Evolutionary conservation across 164 flowering plant genomes (phyloP), one percentile per base, ranked within the genome.

Genomic region (Stephania japonica): DNA sequence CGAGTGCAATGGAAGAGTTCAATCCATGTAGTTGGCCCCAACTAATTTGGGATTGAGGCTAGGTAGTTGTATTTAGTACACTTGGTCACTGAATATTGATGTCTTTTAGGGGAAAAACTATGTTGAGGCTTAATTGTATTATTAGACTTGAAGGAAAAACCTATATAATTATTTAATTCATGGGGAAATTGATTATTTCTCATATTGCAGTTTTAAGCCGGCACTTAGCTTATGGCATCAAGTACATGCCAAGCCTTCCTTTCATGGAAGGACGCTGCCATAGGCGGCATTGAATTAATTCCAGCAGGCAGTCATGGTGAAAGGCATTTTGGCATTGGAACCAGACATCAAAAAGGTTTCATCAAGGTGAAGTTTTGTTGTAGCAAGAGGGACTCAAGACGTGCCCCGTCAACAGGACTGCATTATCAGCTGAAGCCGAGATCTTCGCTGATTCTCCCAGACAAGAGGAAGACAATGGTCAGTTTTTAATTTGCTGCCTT

Each of bases 191-290:
- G 4, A 56, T 41, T 21, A 27, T 49, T 44, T 59, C 23, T 50
- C 83, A 79, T 84, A 75, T 79, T 77, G 70, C 68, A 72, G 75
- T 74, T 72, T 68, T 72, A 44, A 69, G 63, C 42, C 65, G 43
- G 64, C 24, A 21, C n/a, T 59, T 65, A 64, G 38, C 70, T 65
- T 47, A 86, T 86, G 91, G 83, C 84, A 67, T 73, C 84, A 65
- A 73, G 82, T 71, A 79, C 81, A 53, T 76, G 65, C 41, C 74
- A 84, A 5, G 70, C 69, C 24, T 72, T 74, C 70, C 76, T 85
- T 42, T 77, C 78, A 65, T 73, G 38, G 69, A 78, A 70, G 26
- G 78, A 75, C 68, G 76, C 72, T 67, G 53, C 47, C 38, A 32
- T 69, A 56, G 42, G 79, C 65, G 75, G 80, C 59, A 47, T 42